phyloP scores from a whole-genome alignment of 805 yeast genomes.

The Candida sithepensis region DNA sequence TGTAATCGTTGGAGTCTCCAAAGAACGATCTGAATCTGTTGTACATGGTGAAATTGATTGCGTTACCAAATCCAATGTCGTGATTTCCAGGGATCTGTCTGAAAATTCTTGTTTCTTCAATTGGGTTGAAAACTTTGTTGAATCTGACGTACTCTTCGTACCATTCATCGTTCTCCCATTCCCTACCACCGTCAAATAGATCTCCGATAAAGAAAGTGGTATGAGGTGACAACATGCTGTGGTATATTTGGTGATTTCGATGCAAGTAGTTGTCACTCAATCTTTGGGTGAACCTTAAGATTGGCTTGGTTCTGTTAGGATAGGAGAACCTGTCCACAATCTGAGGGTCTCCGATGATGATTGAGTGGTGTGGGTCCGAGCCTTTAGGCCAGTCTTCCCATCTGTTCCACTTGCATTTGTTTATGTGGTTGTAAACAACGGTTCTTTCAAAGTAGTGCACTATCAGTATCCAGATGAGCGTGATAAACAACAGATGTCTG shows the following conservation, averaged over 20 bases:
- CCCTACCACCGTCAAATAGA: conserved; percentile 87
- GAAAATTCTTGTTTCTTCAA: conserved; percentile 42
- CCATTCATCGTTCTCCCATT: conserved; percentile 47
- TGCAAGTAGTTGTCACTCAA: conserved; percentile 76
- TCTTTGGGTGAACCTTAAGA: conserved; percentile 52
- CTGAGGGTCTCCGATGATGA: conserved; percentile 90
- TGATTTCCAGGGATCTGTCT: conserved; percentile 79
- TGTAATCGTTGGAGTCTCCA: conserved; percentile 61
- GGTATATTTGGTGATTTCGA: conserved; percentile 66
- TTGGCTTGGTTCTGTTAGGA: conserved; percentile 57
- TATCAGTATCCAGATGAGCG: conserved; percentile 39
- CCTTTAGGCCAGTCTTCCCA: conserved; percentile 59
- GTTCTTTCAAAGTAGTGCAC: conserved; percentile 54
- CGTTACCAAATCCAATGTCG: conserved; percentile 89
- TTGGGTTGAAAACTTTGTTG: conserved; percentile 47
- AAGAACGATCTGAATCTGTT: conserved; percentile 66
- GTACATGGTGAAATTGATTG: conserved; percentile 51
- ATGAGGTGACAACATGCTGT: conserved; percentile 64
- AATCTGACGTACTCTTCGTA: conserved; percentile 63
- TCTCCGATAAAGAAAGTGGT: conserved; percentile 83
- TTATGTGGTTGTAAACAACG: conserved; percentile 42
- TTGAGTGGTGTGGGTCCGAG: conserved; percentile 23
- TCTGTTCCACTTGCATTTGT: conserved; percentile 54
- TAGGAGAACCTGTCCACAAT: conserved; percentile 84
- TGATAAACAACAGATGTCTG: conserved; percentile 24